phyloP scores from a whole-genome alignment of 2,329 filamentous ascomycete species.

The Phoma sp. region DNA sequence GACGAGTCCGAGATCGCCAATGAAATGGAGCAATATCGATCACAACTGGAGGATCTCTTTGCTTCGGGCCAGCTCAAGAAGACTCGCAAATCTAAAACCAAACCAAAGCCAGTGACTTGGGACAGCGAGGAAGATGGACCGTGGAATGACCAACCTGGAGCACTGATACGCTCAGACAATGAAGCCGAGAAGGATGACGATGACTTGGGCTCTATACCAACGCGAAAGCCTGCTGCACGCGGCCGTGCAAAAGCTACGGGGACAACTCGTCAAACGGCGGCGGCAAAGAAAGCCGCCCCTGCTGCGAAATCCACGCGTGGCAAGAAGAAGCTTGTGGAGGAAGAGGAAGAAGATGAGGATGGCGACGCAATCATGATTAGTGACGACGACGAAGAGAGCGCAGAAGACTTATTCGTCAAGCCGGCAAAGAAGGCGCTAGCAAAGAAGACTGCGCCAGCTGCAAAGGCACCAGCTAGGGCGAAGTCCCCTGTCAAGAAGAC shows the following conservation, averaged over 20 bases:
- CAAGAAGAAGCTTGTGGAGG: constrained; percentile 52
- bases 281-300: constrained; percentile 43
- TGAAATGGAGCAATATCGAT: constrained; percentile 76
- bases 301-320: constrained; percentile 48
- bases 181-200: constrained; percentile 56
- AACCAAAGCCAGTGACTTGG: constrained; percentile 81
- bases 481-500: constrained; percentile 20
- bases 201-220: constrained; percentile 35
- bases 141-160: constrained; percentile 82
- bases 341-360: constrained; percentile 51
- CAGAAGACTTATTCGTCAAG: constrained; percentile 53
- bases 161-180: constrained; percentile 62
- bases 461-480: constrained; percentile 20
- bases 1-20: constrained; percentile 74
- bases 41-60: constrained; percentile 75
- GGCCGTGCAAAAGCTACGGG: constrained; percentile 56
- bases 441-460: constrained; percentile 36
- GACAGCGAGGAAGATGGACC: constrained; percentile 87
- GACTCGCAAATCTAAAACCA: constrained; percentile 65
- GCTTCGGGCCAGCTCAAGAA: constrained; percentile 68
- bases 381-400: constrained; percentile 58
- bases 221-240: constrained; percentile 52
- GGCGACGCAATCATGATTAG: constrained; percentile 54
- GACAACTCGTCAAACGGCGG: constrained; percentile 40
- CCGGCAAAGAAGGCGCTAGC: constrained; percentile 37